Percentiles rank a stretch among this genome's conserved stretches.
phyloP scores from a whole-genome alignment of 306 rosid species.

The Medicago ruthenica region DNA sequence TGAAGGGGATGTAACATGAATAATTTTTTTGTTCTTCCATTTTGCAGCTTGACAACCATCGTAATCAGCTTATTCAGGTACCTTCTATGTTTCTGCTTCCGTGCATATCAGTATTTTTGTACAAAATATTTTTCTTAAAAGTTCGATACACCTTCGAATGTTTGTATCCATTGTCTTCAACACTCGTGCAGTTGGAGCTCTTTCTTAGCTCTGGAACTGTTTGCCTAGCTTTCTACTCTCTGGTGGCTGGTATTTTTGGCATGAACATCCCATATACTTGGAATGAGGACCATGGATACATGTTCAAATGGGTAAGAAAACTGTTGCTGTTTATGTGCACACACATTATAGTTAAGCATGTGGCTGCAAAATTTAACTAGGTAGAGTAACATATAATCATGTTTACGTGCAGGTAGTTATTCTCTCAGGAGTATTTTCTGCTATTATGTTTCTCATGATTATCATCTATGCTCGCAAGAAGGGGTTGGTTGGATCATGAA shows the following conservation, averaged over 20 bases:
- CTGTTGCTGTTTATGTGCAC: background rate
- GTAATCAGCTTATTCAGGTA: constrained; percentile 85
- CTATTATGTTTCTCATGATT: constrained; percentile 50
- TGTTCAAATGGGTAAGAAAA: constrained; percentile 85
- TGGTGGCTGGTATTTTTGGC: constrained; percentile 80
- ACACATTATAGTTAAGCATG: background rate
- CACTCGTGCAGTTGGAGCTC: constrained; percentile 77
- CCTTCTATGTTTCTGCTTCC: constrained; percentile 33
- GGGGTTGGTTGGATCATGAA: constrained; percentile 81
- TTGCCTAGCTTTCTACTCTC: constrained; percentile 64
- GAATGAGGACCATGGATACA: constrained; percentile 57
- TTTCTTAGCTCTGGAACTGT: constrained; percentile 85
- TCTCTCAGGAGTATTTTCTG: constrained; percentile 47
- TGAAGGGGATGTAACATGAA: constrained; percentile 19
- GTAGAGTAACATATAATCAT: constrained; percentile 22
- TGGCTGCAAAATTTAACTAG: constrained; percentile 18
- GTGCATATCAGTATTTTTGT: background rate
- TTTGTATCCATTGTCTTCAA: background rate
- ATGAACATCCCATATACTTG: constrained; percentile 87
- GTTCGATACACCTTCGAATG: constrained; percentile 19
- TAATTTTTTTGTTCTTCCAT: background rate
- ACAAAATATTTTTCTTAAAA: background rate
- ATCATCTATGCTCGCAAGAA: constrained; percentile 67
- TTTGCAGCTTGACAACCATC: constrained; percentile 85
- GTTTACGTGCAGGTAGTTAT: constrained; percentile 65